These are phyloP conservation scores for Stevia rebaudiana DNA, from an alignment of 140 eudicot genomes.

Conservation along the genomic window DNA sequence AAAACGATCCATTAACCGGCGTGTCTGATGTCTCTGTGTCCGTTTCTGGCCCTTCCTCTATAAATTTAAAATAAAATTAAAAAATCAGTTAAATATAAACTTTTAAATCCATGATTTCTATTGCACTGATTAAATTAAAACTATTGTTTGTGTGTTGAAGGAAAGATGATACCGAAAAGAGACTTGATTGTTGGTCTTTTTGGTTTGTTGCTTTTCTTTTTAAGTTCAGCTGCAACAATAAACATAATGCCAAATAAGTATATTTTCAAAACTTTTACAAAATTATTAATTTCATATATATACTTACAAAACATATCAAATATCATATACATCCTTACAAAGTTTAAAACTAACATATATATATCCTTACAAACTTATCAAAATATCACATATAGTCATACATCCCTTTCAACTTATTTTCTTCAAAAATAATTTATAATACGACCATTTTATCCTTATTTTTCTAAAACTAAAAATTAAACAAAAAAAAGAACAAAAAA, in stretches of 20 bases:
- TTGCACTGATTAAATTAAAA: neutral
- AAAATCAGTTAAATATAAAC: neutral
- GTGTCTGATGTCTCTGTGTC: constrained; percentile 31
- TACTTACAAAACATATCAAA: too few relatives aligned
- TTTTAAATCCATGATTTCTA: neutral
- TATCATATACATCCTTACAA: too few relatives aligned
- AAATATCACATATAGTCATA: too few relatives aligned
- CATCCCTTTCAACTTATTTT: too few relatives aligned
- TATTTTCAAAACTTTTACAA: neutral
- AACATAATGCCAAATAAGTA: constrained; percentile 7
- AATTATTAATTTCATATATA: too few relatives aligned
- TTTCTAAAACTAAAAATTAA: too few relatives aligned
- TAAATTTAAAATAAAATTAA: neutral
- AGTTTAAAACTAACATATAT: too few relatives aligned
- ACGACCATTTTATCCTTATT: too few relatives aligned
- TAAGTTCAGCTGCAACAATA: constrained; percentile 67
- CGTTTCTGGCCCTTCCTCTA: constrained; percentile 34
- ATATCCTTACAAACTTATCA: too few relatives aligned
- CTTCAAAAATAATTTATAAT: too few relatives aligned
- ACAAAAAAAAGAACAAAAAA: too few relatives aligned
- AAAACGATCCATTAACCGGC: constrained; percentile 21
- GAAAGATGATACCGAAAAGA: constrained; percentile 57
- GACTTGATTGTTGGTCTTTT: constrained; percentile 89
- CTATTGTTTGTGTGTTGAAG: neutral
- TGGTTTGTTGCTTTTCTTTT: constrained; percentile 74